phyloP scores from a whole-genome alignment of 306 rosid genomes.

The Trifolium fragiferum region DNA sequence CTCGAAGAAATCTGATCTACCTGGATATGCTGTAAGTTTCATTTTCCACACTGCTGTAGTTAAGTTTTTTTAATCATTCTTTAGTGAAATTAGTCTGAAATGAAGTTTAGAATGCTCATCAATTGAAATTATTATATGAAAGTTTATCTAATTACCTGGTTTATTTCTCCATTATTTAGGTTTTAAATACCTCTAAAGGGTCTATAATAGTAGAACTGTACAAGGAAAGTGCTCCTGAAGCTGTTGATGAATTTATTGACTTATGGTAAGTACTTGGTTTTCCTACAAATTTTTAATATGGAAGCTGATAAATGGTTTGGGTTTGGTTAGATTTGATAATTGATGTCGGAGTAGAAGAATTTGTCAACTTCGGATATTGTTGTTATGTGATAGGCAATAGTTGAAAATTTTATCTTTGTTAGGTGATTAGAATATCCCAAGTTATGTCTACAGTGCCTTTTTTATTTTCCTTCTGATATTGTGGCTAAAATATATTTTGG shows the following conservation, averaged over 20 bases:
- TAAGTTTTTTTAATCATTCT: conserved; percentile 24
- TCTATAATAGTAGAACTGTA: conserved; percentile 64
- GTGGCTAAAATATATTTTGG: conserved; percentile 13
- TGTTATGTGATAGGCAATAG: background rate
- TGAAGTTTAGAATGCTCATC: conserved; percentile 13
- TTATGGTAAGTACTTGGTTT: conserved; percentile 73
- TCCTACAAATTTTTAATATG: conserved; percentile 4
- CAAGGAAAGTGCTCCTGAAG: conserved; percentile 96
- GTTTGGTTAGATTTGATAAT: conserved; percentile 21
- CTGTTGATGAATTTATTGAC: conserved; percentile 95
- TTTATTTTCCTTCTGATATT: background rate
- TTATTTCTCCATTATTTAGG: conserved; percentile 44
- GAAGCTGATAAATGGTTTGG: conserved; percentile 32
- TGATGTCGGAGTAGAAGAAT: conserved; percentile 15
- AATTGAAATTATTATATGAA: conserved; percentile 24
- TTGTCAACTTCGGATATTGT: conserved; percentile 21
- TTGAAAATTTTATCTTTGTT: background rate
- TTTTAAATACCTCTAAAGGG: conserved; percentile 89
- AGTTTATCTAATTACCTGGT: conserved; percentile 25
- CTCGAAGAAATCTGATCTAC: conserved; percentile 66
- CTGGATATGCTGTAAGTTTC: conserved; percentile 72
- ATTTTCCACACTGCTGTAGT: conserved; percentile 7
- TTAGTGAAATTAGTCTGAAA: conserved; percentile 18
- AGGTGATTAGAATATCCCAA: conserved; percentile 18
- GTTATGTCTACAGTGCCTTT: background rate